phyloP scores from a whole-genome alignment of 495 filamentous ascomycete species.

The Xylaria grammica region DNA sequence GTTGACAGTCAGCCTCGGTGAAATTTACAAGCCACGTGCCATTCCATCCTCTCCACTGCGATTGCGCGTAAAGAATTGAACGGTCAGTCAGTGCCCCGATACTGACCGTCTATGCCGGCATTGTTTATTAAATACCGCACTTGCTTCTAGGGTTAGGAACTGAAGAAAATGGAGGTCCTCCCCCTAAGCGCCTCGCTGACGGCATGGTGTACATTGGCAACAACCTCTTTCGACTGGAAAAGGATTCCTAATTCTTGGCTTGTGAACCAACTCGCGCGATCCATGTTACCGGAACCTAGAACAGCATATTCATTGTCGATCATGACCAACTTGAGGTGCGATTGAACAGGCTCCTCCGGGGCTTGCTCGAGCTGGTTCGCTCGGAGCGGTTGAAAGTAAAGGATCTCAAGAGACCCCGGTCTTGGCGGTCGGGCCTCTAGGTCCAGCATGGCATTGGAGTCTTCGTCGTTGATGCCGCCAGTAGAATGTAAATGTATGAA shows the following conservation, averaged over 20 bases:
- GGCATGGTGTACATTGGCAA: slow-evolving; percentile 42
- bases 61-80: not conserved
- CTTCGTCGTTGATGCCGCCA: not conserved
- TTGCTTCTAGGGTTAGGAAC: slow-evolving; percentile 23
- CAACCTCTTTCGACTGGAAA: slow-evolving; percentile 57
- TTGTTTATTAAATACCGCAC: not conserved
- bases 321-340: slow-evolving; percentile 72
- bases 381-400: slow-evolving; percentile 49
- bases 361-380: slow-evolving; percentile 7
- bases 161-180: slow-evolving; percentile 47
- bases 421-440: slow-evolving; percentile 38
- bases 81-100: too few species aligned
- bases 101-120: not conserved
- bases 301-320: slow-evolving; percentile 65
- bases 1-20: not conserved
- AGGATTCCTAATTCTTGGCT: slow-evolving; percentile 77
- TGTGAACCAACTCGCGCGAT: slow-evolving; percentile 77
- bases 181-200: slow-evolving; percentile 50
- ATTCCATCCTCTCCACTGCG: not conserved
- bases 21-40: not conserved
- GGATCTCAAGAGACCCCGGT: slow-evolving; percentile 50
- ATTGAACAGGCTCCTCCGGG: slow-evolving; percentile 62
- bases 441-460: slow-evolving; percentile 19
- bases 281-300: slow-evolving; percentile 76
- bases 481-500: not conserved